These are phyloP conservation scores for Aspergillus luchuensis DNA, from an alignment of 2,329 filamentous ascomycete species.

Conservation along the genomic window DNA sequence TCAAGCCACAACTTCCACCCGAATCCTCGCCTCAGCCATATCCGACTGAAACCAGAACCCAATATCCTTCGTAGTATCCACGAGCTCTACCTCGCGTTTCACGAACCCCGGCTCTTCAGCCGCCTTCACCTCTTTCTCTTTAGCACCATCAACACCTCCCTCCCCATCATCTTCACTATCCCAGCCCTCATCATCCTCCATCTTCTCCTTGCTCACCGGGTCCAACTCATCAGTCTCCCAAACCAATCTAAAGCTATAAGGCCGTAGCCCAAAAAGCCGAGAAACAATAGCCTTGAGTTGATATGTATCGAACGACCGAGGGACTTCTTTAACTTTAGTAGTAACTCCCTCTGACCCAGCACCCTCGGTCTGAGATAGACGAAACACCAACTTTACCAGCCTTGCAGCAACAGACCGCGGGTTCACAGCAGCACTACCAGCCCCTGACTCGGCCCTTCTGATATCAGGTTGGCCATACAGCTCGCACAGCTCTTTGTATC, in stretches of 20 bases:
- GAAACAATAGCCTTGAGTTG: slow-evolving; percentile 76
- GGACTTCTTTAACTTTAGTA: slow-evolving; percentile 59
- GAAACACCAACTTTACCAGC: slow-evolving; percentile 65
- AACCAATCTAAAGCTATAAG: slow-evolving; percentile 67
- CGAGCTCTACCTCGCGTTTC: slow-evolving; percentile 76
- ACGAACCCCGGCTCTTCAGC: slow-evolving; percentile 57
- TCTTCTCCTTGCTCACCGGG: slow-evolving; percentile 66
- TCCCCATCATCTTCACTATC: slow-evolving; percentile 47
- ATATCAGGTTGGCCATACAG: slow-evolving; percentile 73
- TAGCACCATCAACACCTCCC: slow-evolving; percentile 10
- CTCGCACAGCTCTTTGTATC: slow-evolving; percentile 73
- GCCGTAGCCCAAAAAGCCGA: slow-evolving; percentile 65
- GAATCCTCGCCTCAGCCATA: slow-evolving; percentile 67
- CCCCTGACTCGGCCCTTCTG: slow-evolving; percentile 43
- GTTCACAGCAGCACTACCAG: slow-evolving; percentile 52
- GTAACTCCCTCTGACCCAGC: slow-evolving; percentile 3
- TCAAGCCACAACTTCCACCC: slow-evolving; percentile 58
- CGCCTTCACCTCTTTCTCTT: slow-evolving; percentile 45
- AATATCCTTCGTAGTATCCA: slow-evolving; percentile 76
- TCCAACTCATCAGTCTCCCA: slow-evolving; percentile 95
- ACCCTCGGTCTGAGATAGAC: slow-evolving; percentile 44
- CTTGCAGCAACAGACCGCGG: slow-evolving; percentile 81
- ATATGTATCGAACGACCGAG: slow-evolving; percentile 78
- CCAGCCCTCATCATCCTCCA: slow-evolving; percentile 53
- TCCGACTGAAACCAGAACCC: slow-evolving; percentile 74